phyloP scores from a whole-genome alignment of 2,329 filamentous ascomycete genomes.

The Endocalyx cinctus region DNA sequence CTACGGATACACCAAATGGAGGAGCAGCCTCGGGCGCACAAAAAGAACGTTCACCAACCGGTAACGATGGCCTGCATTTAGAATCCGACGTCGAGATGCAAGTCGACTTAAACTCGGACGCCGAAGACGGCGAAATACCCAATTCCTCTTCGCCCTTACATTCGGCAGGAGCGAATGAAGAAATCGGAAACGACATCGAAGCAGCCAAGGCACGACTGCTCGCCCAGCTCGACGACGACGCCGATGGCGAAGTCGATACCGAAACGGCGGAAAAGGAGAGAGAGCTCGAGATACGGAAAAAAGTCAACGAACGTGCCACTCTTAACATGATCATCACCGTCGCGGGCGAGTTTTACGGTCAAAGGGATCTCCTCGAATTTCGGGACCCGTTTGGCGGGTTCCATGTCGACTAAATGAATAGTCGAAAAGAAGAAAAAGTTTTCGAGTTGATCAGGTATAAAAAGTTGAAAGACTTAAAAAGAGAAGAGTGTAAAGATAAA shows the following conservation, averaged over 20 bases:
- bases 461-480: no score
- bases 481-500: no score
- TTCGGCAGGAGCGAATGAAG: no score
- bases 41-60: no score
- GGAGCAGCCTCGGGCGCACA: no score
- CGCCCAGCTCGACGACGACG: constrained; percentile 30
- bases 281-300: constrained; percentile 25
- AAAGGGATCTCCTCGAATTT: constrained; percentile 77
- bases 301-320: constrained; percentile 60
- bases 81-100: constrained; percentile 31
- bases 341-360: constrained; percentile 83
- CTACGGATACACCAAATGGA: no score
- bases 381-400: constrained; percentile 56
- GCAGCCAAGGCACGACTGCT: constrained; percentile 46
- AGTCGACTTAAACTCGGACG: constrained; percentile 22
- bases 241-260: not conserved
- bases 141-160: no score
- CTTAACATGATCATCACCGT: constrained; percentile 90
- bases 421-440: no score
- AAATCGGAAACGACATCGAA: constrained; percentile 36
- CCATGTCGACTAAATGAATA: no score
- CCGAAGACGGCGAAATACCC: not conserved
- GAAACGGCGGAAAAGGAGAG: constrained; percentile 14
- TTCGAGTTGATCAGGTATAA: no score
- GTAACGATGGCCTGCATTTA: constrained; percentile 28